Evolutionary conservation across 2,329 filamentous ascomycete species (phyloP), one percentile per base, ranked within the genome.

Genomic region (Diplodia intermedia): DNA sequence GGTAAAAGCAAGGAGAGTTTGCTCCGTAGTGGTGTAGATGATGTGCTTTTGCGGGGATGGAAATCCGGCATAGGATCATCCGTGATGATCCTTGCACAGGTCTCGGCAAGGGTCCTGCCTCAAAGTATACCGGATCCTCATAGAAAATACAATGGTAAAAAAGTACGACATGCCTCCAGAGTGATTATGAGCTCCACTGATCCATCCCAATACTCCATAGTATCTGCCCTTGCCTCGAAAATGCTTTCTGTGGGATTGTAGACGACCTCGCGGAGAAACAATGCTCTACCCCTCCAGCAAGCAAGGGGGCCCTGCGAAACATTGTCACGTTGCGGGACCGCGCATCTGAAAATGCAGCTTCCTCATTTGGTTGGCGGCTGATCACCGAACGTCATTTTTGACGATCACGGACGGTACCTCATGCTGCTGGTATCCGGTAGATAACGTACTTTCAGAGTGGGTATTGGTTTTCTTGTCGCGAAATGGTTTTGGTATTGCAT

Each of bases 321-420:
- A 20, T 8, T n/a, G 23, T 15, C 18, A 20, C n/a, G 14, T 23
- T 38, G 60, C 26, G 47, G 15, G 50, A 26, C 60, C 15, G 20
- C 14, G 26, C 18, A 18, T 38, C 12, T 11, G 38, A n/a, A 38
- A 5, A 15, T 20, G 47, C 47, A 52, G 29, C 47, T 63, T 52
- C 60, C 60, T 18, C 15, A 52, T 38, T 20, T 12, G n/a, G 60
- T 49, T 49, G 23, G 40, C 7, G 1, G 38, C 47, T 11, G 60
- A 63, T 63, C 47, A 26, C n/a, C 7, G 14, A 38, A 38, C 29
- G 57, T 50, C 57, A 50, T 62, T 33, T 15, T 7, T 50, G 40
- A 38, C 29, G 31, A 63, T 63, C 60, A 1, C 18, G 7, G 20
- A n/a, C 4, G 18, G n/a, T n/a, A 9, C 18, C 18, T 47, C n/a